Conservation (phyloP, 345 rosid species). For the Luvunga scandens region DNA sequence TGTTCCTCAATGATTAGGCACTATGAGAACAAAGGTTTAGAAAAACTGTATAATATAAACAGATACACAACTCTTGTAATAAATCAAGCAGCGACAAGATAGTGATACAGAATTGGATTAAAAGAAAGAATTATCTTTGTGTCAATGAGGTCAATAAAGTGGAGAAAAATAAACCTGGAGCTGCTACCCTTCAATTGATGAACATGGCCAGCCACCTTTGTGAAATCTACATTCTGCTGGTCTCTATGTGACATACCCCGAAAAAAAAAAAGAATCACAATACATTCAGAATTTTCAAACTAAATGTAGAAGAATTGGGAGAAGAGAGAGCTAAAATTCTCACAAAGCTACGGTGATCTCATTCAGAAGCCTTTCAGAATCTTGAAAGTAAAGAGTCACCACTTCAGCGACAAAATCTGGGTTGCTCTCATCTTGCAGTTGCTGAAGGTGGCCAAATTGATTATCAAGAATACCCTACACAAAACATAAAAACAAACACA, state of each 20-base stretch:
- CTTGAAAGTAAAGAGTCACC: slow-evolving; percentile 56
- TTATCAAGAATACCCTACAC: slow-evolving; percentile 55
- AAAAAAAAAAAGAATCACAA: background rate
- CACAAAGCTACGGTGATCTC: slow-evolving; percentile 49
- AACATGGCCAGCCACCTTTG: slow-evolving; percentile 43
- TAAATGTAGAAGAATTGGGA: background rate
- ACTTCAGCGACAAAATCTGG: slow-evolving; percentile 65
- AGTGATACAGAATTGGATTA: background rate
- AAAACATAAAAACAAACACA: background rate
- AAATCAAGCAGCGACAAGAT: background rate
- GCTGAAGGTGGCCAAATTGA: slow-evolving; percentile 55
- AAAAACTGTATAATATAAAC: background rate
- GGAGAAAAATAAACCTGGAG: slow-evolving; percentile 38
- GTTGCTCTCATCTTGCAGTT: slow-evolving; percentile 61
- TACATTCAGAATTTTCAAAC: background rate
- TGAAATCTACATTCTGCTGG: slow-evolving; percentile 41
- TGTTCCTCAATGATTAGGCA: background rate
- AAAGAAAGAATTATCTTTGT: background rate
- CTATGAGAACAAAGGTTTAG: background rate
- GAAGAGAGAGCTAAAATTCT: slow-evolving; percentile 10
- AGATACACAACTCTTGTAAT: background rate
- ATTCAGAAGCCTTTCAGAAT: slow-evolving; percentile 51
- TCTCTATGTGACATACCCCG: slow-evolving; percentile 25
- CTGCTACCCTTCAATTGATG: slow-evolving; percentile 68
- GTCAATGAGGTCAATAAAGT: background rate